Base-by-base conservation (phyloP, 2,329 filamentous ascomycete genomes). In the Trichoderma sp. region DNA sequence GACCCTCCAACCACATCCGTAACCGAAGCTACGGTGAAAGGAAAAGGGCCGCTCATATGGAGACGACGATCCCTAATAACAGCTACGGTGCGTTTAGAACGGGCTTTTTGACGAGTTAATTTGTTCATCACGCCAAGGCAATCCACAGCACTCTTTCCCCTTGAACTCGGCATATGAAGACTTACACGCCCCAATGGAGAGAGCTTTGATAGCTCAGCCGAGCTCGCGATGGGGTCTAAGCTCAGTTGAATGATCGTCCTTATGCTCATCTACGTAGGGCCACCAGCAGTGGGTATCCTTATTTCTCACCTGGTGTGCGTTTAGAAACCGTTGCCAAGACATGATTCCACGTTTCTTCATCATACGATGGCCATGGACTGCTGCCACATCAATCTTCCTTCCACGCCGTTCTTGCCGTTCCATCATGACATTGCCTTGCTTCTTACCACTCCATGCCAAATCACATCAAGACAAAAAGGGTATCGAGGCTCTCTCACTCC, bases 191-290 rank as follows among this genome's bases (percentile, higher is more conserved):
- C 34, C 12, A 12, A 14, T 10, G 14, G 39, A 52, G 15, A 44
- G 47, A 52, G 17, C n/a, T 17, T 41, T n/a, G 48, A 24, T 17
- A 28, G 34, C 34, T 24, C 21, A 39, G 3, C 58, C 58, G 26
- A 61, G 47, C n/a, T 34, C 14, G 47, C 58, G 39, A 61, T 52
- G 48, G 26, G 2, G 2, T 24, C 58, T 52, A 51, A 52, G 34
- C 34, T 47, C 24, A 52, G 48, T 52, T 34, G 34, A 61, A 30
- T 52, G 24, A 21, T 7, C 34, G n/a, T 43, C 9, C 19, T 61
- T 17, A 61, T 61, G 58, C 58, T n/a, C 39, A 30, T 52, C 24
- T 21, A 43, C 7, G 26, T 14, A 14, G 12, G 34, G 34, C 14
- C 34, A 39, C 10, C 34, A 57, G 5, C 10, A n/a, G 47, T 61